Conservation (phyloP, 495 filamentous ascomycete genomes). For the Daldinia grandis region DNA sequence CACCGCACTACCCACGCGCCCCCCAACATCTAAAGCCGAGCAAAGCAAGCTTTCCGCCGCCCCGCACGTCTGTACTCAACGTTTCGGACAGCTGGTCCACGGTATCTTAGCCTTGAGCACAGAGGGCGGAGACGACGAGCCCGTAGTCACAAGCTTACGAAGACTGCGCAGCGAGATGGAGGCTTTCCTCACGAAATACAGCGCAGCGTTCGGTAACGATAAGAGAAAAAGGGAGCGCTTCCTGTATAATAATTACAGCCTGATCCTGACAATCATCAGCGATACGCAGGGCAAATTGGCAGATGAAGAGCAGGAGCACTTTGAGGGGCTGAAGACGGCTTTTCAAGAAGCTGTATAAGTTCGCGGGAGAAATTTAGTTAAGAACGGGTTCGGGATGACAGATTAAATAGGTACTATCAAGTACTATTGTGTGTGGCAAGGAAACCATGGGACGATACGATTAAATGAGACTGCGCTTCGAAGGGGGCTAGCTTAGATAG, state of each 20-base stretch:
- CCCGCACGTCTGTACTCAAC: conserved; percentile 89
- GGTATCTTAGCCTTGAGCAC: conserved; percentile 82
- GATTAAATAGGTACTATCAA: conserved; percentile 1
- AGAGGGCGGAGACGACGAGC: conserved; percentile 92
- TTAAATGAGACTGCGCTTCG: conserved; percentile 23
- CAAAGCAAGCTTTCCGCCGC: conserved; percentile 77
- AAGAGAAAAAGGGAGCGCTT: conserved; percentile 84
- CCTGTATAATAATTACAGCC: conserved; percentile 90
- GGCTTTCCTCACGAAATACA: conserved; percentile 71
- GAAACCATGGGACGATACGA: background rate
- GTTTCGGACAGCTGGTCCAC: conserved; percentile 89
- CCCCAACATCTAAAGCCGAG: conserved; percentile 64
- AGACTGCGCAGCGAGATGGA: conserved; percentile 82
- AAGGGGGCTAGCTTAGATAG: background rate
- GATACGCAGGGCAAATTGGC: conserved; percentile 84
- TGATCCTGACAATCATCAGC: conserved; percentile 90
- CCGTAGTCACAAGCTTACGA: conserved; percentile 79
- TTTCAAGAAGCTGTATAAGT: conserved; percentile 51
- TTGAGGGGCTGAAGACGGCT: conserved; percentile 65
- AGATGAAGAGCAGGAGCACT: conserved; percentile 73
- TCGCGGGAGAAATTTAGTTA: background rate
- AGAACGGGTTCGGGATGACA: conserved; percentile 1
- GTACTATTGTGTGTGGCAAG: conserved; percentile 6
- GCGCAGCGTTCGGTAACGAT: conserved; percentile 70
- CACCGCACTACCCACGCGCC: conserved; percentile 56